Conservation (phyloP, 495 filamentous ascomycete species). For the Aspergillus olivimuriae region DNA sequence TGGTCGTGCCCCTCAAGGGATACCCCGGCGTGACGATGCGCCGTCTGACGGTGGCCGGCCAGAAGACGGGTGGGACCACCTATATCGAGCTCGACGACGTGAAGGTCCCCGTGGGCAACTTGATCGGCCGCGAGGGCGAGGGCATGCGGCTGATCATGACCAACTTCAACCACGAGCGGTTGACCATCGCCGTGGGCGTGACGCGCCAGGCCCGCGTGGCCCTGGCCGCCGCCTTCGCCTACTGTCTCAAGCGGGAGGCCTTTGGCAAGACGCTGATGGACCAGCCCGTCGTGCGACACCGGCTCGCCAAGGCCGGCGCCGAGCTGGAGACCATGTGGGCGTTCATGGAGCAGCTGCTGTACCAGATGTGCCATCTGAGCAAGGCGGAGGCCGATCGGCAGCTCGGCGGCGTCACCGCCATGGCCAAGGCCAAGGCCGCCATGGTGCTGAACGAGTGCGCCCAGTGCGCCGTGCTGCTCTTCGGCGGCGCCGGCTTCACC, state of each 20-base stretch:
- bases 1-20: slow-evolving; percentile 61
- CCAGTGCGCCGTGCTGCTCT: slow-evolving; percentile 58
- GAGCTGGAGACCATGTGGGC: slow-evolving; percentile 64
- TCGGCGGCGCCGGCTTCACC: slow-evolving; percentile 69
- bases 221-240: slow-evolving; percentile 57
- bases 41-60: slow-evolving; percentile 54
- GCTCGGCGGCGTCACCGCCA: slow-evolving; percentile 62
- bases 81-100: slow-evolving; percentile 74
- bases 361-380: slow-evolving; percentile 55
- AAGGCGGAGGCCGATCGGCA: slow-evolving; percentile 58
- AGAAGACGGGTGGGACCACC: slow-evolving; percentile 59
- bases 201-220: slow-evolving; percentile 61
- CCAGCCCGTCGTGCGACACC: slow-evolving; percentile 66
- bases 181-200: slow-evolving; percentile 56
- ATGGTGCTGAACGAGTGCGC: slow-evolving; percentile 68
- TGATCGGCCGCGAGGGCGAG: slow-evolving; percentile 63
- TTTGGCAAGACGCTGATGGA: slow-evolving; percentile 70
- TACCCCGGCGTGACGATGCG: slow-evolving; percentile 60
- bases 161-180: slow-evolving; percentile 78
- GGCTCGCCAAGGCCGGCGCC: slow-evolving; percentile 63
- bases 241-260: slow-evolving; percentile 65
- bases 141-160: slow-evolving; percentile 77
- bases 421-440: slow-evolving; percentile 64
- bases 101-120: slow-evolving; percentile 58
- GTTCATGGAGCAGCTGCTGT: slow-evolving; percentile 72